These are phyloP conservation scores for Solanum pinnatisectum DNA, from an alignment of 257 asterid species.

Conservation along the genomic window DNA sequence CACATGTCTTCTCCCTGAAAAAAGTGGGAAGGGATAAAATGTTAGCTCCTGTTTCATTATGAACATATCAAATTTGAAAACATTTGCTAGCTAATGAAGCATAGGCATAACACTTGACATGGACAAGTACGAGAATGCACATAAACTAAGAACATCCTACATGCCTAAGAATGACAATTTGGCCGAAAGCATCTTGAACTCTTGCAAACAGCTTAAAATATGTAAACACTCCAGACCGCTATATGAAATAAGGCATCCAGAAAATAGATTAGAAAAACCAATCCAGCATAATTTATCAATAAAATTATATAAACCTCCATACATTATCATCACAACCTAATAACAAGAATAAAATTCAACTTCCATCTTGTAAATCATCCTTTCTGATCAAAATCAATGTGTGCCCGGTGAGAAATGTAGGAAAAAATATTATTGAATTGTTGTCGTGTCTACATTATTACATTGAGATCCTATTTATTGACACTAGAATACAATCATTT, in stretches of 20 bases:
- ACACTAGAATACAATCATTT: too few species aligned
- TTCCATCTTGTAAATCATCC: background rate
- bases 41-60: background rate
- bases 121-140: background rate
- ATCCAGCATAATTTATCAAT: background rate
- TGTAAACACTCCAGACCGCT: background rate
- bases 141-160: background rate
- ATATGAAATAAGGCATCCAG: background rate
- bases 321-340: background rate
- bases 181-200: background rate
- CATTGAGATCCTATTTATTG: too few species aligned
- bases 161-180: background rate
- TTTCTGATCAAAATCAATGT: background rate
- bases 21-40: constrained; percentile 4
- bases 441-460: too few species aligned
- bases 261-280: background rate
- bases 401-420: background rate
- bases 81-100: background rate
- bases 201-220: background rate
- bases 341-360: background rate
- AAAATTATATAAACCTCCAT: background rate
- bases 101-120: background rate
- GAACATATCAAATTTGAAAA: background rate
- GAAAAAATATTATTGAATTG: too few species aligned
- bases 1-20: constrained; percentile 71